Percentiles rank a stretch among this genome's conserved stretches.
phyloP scores from a whole-genome alignment of 768 basidiomycete genomes.

The Lanmaoa rubissima region DNA sequence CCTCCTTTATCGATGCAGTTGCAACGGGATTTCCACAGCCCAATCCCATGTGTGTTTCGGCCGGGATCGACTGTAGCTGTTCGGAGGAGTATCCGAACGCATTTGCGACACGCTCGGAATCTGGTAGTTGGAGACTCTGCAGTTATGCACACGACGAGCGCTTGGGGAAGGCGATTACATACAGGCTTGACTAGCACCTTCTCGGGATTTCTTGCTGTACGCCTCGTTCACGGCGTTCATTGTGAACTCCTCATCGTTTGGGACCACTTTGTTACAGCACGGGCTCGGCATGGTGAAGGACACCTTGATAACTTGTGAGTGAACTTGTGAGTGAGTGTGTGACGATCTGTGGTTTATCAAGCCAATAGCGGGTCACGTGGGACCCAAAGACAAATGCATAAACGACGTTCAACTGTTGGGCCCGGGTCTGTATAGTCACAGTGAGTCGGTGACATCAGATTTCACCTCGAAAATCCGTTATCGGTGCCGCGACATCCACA shows the following conservation, averaged over 20 bases:
- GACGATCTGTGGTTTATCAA: not conserved
- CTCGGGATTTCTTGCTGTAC: conserved; percentile 10
- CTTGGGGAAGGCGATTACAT: not conserved
- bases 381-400: too few species aligned
- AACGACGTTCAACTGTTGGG: too few species aligned
- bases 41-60: conserved; percentile 46
- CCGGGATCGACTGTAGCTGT: conserved; percentile 43
- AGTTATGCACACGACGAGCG: not conserved
- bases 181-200: conserved; percentile 12
- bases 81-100: conserved; percentile 49
- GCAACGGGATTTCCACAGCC: conserved; percentile 55
- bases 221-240: conserved; percentile 10
- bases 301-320: not conserved
- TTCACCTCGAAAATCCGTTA: too few species aligned
- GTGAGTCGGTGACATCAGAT: too few species aligned
- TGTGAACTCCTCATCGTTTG: not conserved
- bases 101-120: conserved; percentile 17
- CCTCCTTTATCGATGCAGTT: conserved; percentile 45
- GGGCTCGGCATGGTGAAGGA: conserved; percentile 1
- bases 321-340: not conserved
- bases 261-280: not conserved
- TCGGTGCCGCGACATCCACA: too few species aligned
- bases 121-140: not conserved
- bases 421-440: too few species aligned
- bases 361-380: too few species aligned